A percentile compares a stretch with the other conserved stretches of the same genome.
Conservation (phyloP, 164 flowering plant genomes). For the Macadamia tetraphylla region DNA sequence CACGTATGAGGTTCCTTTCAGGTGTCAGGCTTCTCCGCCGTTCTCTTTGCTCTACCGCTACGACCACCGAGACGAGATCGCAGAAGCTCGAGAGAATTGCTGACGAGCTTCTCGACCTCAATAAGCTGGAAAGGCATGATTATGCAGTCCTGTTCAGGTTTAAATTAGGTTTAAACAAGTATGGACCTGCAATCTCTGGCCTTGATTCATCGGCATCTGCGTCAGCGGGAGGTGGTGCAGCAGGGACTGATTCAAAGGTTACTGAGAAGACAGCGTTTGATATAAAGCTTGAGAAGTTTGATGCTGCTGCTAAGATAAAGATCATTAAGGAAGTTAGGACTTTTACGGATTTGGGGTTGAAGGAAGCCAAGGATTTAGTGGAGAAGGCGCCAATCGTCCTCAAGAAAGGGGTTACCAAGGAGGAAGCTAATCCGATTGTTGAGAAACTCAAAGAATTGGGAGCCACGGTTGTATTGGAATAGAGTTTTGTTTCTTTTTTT, state of each 20-base stretch:
- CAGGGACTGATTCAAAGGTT: slow-evolving; percentile 4
- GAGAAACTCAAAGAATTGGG: slow-evolving; percentile 4
- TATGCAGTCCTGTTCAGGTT: slow-evolving; percentile 41
- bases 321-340: slow-evolving; percentile 45
- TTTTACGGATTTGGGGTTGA: slow-evolving; percentile 17
- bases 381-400: slow-evolving; percentile 9
- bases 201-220: slow-evolving; percentile 14
- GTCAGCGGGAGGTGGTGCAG: neutral
- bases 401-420: slow-evolving; percentile 8
- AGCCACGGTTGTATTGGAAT: no score
- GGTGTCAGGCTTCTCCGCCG: neutral
- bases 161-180: slow-evolving; percentile 46
- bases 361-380: slow-evolving; percentile 12
- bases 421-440: slow-evolving; percentile 6
- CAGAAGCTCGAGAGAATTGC: slow-evolving; percentile 53
- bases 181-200: slow-evolving; percentile 39
- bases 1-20: neutral
- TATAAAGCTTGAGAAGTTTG: slow-evolving; percentile 45
- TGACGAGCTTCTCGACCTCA: slow-evolving; percentile 45
- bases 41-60: slow-evolving; percentile 4
- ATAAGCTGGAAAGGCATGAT: slow-evolving; percentile 45
- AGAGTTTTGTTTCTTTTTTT: no score
- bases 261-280: slow-evolving; percentile 47
- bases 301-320: slow-evolving; percentile 47
- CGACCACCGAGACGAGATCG: slow-evolving; percentile 28